Evolutionary conservation across 805 yeast genomes (phyloP).

Genomic region (Candida ulmi): DNA sequence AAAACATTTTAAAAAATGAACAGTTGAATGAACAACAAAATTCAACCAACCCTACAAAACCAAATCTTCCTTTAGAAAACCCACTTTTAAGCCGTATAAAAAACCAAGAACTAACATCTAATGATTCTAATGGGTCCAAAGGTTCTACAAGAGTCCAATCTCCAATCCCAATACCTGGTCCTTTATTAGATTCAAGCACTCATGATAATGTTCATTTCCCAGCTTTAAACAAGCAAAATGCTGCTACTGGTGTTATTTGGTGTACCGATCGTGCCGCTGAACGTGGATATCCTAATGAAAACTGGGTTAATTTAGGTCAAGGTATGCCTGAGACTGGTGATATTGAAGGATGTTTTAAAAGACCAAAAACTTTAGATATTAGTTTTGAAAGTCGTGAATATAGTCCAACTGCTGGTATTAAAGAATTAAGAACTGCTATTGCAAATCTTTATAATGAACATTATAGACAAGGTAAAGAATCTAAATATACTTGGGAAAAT

Average conservation of each 20-base stretch:
- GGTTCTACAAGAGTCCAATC: constrained; percentile 23
- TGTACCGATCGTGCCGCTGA: constrained; percentile 56
- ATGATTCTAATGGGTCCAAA: not conserved
- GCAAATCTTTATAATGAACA: constrained; percentile 51
- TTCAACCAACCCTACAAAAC: not conserved
- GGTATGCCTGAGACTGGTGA: constrained; percentile 64
- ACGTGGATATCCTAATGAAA: constrained; percentile 40
- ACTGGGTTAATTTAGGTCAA: constrained; percentile 59
- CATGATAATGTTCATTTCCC: constrained; percentile 38
- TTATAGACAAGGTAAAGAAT: constrained; percentile 40
- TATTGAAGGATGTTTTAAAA: constrained; percentile 49
- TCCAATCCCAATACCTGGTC: constrained; percentile 47
- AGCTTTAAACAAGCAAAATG: constrained; percentile 52
- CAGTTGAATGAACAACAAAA: not conserved
- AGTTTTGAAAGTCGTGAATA: constrained; percentile 48
- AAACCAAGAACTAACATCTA: not conserved
- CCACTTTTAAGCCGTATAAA: constrained; percentile 4
- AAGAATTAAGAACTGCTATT: constrained; percentile 49
- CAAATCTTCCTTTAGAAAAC: not conserved
- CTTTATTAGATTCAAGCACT: constrained; percentile 32
- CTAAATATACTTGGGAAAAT: constrained; percentile 54
- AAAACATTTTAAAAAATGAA: constrained; percentile 3
- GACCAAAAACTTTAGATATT: constrained; percentile 44
- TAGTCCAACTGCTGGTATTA: constrained; percentile 56
- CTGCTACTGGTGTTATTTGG: constrained; percentile 62